phyloP scores from a whole-genome alignment of 1,139 yeast genomes.

The Saccharomyces pastorianus region DNA sequence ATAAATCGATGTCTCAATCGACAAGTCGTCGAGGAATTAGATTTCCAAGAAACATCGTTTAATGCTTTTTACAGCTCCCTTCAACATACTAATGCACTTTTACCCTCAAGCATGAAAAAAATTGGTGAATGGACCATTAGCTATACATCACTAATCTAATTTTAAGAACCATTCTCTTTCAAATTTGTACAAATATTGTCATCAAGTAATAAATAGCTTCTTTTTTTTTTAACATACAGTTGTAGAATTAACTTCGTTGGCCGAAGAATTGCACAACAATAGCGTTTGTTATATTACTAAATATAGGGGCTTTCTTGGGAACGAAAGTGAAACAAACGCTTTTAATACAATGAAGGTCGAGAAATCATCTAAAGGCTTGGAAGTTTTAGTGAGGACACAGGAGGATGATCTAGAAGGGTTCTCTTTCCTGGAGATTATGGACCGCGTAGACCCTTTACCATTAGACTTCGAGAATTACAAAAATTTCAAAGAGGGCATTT shows the following conservation, averaged over 20 bases:
- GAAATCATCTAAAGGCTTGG: slow-evolving; percentile 9
- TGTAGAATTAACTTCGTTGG: neutral
- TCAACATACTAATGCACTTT: neutral
- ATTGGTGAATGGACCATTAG: neutral
- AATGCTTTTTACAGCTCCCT: neutral
- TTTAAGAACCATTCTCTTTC: neutral
- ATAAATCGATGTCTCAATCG: neutral
- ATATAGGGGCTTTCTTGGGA: neutral
- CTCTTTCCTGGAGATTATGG: slow-evolving; percentile 22
- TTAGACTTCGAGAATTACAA: slow-evolving; percentile 12
- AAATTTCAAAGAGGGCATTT: slow-evolving; percentile 21
- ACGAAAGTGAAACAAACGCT: neutral
- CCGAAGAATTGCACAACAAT: neutral
- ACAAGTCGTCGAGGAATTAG: neutral
- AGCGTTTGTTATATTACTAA: neutral
- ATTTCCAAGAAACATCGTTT: neutral
- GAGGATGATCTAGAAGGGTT: slow-evolving; percentile 18
- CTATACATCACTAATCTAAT: neutral
- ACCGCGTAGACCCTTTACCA: slow-evolving; percentile 27
- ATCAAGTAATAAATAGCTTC: neutral
- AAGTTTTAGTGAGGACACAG: slow-evolving; percentile 21
- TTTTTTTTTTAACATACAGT: neutral
- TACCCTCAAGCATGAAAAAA: neutral
- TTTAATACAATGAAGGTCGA: slow-evolving; percentile 21
- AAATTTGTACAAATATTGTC: neutral